Conservation (phyloP, 306 rosid genomes). For the Fragaria iinumae region DNA sequence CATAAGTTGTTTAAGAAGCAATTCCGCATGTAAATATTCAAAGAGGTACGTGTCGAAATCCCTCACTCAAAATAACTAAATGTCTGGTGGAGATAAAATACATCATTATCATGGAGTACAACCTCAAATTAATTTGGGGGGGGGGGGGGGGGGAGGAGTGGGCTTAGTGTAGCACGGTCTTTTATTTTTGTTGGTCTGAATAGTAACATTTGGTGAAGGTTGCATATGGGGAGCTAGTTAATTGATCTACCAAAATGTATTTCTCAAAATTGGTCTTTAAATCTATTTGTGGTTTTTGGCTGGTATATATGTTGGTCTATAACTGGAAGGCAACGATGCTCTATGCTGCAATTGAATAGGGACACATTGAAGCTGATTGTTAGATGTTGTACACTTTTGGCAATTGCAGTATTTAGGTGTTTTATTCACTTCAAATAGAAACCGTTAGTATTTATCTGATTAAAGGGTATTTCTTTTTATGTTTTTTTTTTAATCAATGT, state of each 20-base stretch:
- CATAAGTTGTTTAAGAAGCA: too few species aligned
- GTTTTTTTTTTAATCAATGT: too few species aligned
- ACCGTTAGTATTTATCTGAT: neutral
- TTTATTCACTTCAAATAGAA: neutral
- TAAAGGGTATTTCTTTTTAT: neutral
- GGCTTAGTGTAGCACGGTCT: neutral
- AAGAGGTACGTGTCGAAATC: too few species aligned
- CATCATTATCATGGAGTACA: too few species aligned
- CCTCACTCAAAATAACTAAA: too few species aligned
- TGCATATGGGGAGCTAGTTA: neutral
- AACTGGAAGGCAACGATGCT: neutral
- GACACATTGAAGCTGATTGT: neutral
- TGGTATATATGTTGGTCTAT: neutral
- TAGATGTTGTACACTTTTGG: neutral
- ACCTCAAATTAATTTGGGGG: neutral
- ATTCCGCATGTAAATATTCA: too few species aligned
- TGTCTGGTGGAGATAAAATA: too few species aligned
- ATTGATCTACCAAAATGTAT: neutral
- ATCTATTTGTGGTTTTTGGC: neutral
- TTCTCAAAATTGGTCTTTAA: neutral
- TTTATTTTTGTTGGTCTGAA: too few species aligned
- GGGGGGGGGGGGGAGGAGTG: too few species aligned
- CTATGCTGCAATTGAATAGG: neutral
- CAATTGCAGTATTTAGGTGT: neutral
- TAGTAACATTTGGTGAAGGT: neutral